Percentiles rank a stretch among this genome's conserved stretches.
Evolutionary conservation across 768 basidiomycete genomes (phyloP).

Genomic region (Mycena sanguinolenta): DNA sequence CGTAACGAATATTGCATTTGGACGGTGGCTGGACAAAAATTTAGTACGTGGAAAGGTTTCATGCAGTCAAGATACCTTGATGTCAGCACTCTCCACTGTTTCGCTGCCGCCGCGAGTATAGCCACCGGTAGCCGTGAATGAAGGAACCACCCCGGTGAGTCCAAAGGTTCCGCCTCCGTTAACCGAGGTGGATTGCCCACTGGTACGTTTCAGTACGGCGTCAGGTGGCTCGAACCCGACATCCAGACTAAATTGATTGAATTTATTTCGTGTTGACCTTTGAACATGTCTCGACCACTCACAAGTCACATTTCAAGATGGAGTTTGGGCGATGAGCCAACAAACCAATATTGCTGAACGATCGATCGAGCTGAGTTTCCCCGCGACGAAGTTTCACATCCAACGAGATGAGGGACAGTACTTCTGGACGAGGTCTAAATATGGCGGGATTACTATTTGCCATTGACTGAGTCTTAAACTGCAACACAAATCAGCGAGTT

Average conservation of each 20-base stretch:
- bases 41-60: not conserved
- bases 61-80: not conserved
- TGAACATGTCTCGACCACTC: not conserved
- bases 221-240: not conserved
- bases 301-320: conserved; percentile 20
- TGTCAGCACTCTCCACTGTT: conserved; percentile 8
- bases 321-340: conserved; percentile 11
- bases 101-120: conserved; percentile 1
- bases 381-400: conserved; percentile 9
- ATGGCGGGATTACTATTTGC: not conserved
- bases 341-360: conserved; percentile 22
- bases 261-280: not conserved
- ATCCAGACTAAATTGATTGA: not conserved
- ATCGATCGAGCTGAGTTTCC: conserved; percentile 13
- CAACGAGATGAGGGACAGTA: not conserved
- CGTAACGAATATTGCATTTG: too few relatives aligned
- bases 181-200: not conserved
- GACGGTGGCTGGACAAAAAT: not conserved
- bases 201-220: not conserved
- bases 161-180: not conserved
- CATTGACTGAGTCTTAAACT: conserved; percentile 18
- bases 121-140: not conserved
- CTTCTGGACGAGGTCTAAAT: conserved; percentile 6
- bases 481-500: not conserved
- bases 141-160: not conserved